Base-by-base conservation (phyloP, 2,329 filamentous ascomycete species). In the Exophiala alcalophila region DNA sequence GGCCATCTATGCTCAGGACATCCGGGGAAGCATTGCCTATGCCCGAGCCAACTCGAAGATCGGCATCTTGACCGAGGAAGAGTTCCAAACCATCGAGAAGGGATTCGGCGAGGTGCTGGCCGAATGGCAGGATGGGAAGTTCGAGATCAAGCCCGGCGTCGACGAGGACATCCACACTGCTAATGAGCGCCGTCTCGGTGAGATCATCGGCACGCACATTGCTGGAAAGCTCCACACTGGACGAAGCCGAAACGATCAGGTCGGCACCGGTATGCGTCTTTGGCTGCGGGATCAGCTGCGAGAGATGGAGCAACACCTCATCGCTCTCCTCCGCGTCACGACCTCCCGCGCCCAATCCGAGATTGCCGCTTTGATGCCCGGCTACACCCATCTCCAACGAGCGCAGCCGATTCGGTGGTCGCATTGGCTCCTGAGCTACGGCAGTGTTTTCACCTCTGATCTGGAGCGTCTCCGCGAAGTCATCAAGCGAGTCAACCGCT, bases 211-310 rank as follows among this genome's bases (percentile, higher is more conserved):
- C 58, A 90, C 85, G 64, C 79, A 89, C 18, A 81, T 57, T 4
- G 87, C 83, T 1, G 88, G 90, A 16, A 95, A 95, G 71, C 77
- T 95, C 44, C 90, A 95, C 67, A 95, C 89, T 2, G 83, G 83
- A 29, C 83, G 90, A 38, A 90, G 84, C 64, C 78, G 89, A 56
- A 95, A 95, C 60, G 89, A 96, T 67, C 89, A 95, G 68, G 81
- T 94, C 43, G 88, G 83, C 33, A 90, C 84, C 15, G 88, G 94
- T 59, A 91, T 95, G 85, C 82, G 88, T 49, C 72, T 95, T 63
- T 96, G 88, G 88, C 68, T 94, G 51, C 77, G 87, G 29, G 82
- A 90, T 52, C 76, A 84, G 68, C 70, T 95, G 44, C 75, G 74
- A 43, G 72, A 73, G 52, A 78, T 94, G 37, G 86, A 94, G 56